Evolutionary conservation across 371 early-diverging fungal genomes (phyloP).

Genomic region (Mycotypha africana): DNA sequence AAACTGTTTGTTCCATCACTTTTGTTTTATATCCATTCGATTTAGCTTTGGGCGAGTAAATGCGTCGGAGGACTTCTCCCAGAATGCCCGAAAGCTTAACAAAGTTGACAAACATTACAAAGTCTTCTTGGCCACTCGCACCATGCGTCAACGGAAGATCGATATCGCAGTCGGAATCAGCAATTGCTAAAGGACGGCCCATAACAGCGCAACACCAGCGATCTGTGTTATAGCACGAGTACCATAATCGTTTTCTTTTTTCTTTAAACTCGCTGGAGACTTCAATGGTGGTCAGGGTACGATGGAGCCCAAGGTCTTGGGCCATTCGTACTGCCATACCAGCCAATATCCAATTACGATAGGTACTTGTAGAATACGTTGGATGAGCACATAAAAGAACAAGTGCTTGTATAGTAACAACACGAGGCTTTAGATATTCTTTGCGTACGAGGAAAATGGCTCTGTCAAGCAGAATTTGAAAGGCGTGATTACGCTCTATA

Average conservation of each 20-base stretch:
- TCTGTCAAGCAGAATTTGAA: constrained; percentile 22
- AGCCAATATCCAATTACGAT: constrained; percentile 38
- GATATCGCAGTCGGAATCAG: constrained; percentile 36
- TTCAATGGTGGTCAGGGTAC: constrained; percentile 13
- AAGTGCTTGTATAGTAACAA: constrained; percentile 36
- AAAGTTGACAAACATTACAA: constrained; percentile 20
- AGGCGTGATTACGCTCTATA: constrained; percentile 25
- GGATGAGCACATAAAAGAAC: constrained; percentile 34
- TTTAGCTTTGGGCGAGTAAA: constrained; percentile 32
- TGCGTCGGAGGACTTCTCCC: constrained; percentile 28
- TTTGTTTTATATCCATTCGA: constrained; percentile 17
- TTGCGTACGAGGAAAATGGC: constrained; percentile 18
- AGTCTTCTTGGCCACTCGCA: constrained; percentile 4
- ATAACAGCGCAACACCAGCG: constrained; percentile 38
- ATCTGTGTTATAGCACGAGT: constrained; percentile 16
- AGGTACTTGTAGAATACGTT: constrained; percentile 22
- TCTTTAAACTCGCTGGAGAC: constrained; percentile 12
- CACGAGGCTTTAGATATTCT: constrained; percentile 31
- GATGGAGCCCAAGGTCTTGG: constrained; percentile 35
- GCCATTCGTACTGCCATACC: constrained; percentile 49
- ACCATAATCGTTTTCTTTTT: constrained; percentile 27
- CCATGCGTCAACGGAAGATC: constrained; percentile 14
- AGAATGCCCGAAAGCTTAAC: constrained; percentile 29
- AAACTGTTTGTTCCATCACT: constrained; percentile 19
- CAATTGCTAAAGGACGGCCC: constrained; percentile 36